Percentiles rank a stretch among this genome's conserved stretches.
phyloP scores from a whole-genome alignment of 2,329 filamentous ascomycete genomes.

The Cylindrodendrum hubeiense region DNA sequence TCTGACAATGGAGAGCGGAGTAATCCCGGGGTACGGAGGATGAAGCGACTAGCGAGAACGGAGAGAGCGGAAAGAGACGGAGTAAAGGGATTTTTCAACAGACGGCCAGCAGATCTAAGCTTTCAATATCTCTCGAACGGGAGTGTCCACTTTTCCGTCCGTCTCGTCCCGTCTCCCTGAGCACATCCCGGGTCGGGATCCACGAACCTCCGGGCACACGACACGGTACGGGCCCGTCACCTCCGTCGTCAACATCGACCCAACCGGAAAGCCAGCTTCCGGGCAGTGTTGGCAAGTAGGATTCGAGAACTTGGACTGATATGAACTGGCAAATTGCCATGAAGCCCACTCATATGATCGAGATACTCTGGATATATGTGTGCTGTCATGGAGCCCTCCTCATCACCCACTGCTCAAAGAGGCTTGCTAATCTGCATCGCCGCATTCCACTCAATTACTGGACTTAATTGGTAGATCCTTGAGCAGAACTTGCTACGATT shows the following conservation, averaged over 20 bases:
- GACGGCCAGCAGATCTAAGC: too few species aligned
- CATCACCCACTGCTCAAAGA: background rate
- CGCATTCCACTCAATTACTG: background rate
- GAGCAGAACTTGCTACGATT: constrained; percentile 72
- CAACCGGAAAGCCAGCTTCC: background rate
- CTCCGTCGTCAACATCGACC: background rate
- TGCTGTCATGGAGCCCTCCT: background rate
- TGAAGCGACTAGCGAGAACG: too few species aligned
- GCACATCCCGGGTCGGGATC: background rate
- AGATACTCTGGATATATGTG: too few species aligned
- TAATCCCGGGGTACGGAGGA: too few species aligned
- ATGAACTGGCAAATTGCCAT: too few species aligned
- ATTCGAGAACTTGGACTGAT: background rate
- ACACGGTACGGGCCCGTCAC: background rate
- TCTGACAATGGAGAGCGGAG: too few species aligned
- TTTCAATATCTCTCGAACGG: too few species aligned
- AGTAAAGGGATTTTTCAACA: too few species aligned
- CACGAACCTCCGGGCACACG: background rate
- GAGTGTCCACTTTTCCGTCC: too few species aligned
- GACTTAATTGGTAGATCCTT: constrained; percentile 55
- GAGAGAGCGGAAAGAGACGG: too few species aligned
- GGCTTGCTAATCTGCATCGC: background rate
- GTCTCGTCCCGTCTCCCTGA: background rate
- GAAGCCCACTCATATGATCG: background rate
- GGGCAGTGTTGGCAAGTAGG: background rate